Conservation (phyloP, 176 grass and related monocot genomes). For the Stipa capillata region DNA sequence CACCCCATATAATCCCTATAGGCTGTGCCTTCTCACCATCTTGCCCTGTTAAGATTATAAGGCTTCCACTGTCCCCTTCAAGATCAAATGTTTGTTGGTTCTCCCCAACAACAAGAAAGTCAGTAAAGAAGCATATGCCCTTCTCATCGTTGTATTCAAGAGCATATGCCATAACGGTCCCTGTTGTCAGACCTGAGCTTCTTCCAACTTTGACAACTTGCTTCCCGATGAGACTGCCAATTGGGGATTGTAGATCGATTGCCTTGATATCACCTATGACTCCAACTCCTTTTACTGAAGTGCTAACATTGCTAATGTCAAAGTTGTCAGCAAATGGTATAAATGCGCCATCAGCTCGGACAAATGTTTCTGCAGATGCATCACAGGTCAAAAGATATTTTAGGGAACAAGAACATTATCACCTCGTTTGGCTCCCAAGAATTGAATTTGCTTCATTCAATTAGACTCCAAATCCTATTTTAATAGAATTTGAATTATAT, state of each 20-base stretch:
- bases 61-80: slow-evolving; percentile 94
- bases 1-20: slow-evolving; percentile 98
- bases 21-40: slow-evolving; percentile 71
- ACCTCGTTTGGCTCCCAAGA: too few species aligned
- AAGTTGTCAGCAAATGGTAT: slow-evolving; percentile 81
- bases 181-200: slow-evolving; percentile 85
- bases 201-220: slow-evolving; percentile 94
- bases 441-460: too few species aligned
- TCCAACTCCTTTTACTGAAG: slow-evolving; percentile 78
- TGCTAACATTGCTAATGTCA: slow-evolving; percentile 59
- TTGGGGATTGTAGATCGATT: slow-evolving; percentile 81
- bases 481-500: too few species aligned
- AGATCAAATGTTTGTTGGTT: slow-evolving; percentile 99
- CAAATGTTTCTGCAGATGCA: slow-evolving; percentile 80
- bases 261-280: slow-evolving; percentile 76
- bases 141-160: slow-evolving; percentile 97
- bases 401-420: too few species aligned
- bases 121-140: slow-evolving; percentile 96
- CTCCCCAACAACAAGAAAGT: slow-evolving; percentile 96
- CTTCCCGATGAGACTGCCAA: slow-evolving; percentile 71
- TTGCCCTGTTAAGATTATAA: slow-evolving; percentile 80
- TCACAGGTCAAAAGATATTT: slow-evolving; percentile 18
- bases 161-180: slow-evolving; percentile 88
- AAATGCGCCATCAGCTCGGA: slow-evolving; percentile 89
- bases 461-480: too few species aligned